Conservation (phyloP, 2,329 filamentous ascomycete genomes). For the Ascochyta lentis region DNA sequence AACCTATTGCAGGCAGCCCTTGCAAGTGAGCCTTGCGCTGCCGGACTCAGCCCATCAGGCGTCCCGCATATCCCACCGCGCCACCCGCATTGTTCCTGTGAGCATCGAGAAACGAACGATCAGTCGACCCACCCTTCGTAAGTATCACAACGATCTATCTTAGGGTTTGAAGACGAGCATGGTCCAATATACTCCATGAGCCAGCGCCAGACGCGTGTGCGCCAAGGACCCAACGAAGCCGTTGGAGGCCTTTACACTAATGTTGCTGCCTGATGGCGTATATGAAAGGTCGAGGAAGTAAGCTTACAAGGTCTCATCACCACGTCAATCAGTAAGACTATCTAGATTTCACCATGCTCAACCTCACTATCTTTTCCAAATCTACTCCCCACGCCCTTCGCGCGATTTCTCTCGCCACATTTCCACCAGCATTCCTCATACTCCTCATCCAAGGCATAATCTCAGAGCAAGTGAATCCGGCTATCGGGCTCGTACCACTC, state of each 20-base stretch:
- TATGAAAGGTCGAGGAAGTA: neutral
- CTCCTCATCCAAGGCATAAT: slow-evolving; percentile 37
- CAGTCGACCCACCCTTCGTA: neutral
- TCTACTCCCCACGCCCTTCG: slow-evolving; percentile 33
- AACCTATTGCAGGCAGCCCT: too few relatives aligned
- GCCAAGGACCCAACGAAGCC: neutral
- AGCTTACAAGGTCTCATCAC: neutral
- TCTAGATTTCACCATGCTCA: slow-evolving; percentile 19
- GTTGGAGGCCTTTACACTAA: slow-evolving; percentile 1
- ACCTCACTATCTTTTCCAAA: slow-evolving; percentile 33
- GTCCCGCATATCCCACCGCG: slow-evolving; percentile 14
- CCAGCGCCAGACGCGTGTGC: neutral
- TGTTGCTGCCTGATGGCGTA: slow-evolving; percentile 7
- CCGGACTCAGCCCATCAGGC: slow-evolving; percentile 17
- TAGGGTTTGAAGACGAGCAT: neutral
- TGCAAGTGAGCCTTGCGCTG: slow-evolving; percentile 11
- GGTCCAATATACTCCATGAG: too few relatives aligned
- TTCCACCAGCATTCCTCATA: slow-evolving; percentile 35
- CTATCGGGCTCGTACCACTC: slow-evolving; percentile 38
- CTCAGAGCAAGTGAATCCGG: slow-evolving; percentile 30
- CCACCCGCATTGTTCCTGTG: neutral
- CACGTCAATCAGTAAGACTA: neutral
- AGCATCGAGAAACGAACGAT: neutral
- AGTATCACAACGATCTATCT: neutral
- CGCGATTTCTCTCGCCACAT: slow-evolving; percentile 30